Evolutionary conservation across 1,139 yeast genomes (phyloP), one percentile per base, ranked within the genome.

Genomic region (Blastobotrys petasosporus): DNA sequence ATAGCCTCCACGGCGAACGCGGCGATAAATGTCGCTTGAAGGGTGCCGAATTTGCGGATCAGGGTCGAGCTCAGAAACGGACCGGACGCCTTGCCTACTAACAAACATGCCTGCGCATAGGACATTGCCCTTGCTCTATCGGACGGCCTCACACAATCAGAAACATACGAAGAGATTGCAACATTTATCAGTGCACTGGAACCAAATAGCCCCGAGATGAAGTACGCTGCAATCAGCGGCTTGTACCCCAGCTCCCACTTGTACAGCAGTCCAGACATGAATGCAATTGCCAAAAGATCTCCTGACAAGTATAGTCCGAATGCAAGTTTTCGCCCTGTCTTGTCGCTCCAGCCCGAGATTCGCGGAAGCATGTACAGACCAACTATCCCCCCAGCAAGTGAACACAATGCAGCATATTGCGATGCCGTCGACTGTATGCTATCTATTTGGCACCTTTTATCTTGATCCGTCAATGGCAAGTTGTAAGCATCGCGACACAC

Each of bases 81-180:
- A 13, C 57, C 57, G 2, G 45, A 40, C 2, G 56, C 52, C 39
- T 54, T 54, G 12, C 57, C 57, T 8, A 53, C 38, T 16, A 54
- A 40, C 6, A 36, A 42, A 41, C 54, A 51, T 2, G 57, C 56
- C 32, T 47, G 49, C 31, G 53, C 44, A 32, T 48, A 51, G 16
- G 56, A 47, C 56, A 54, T 51, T 1, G 57, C 57, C 25, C 44
- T 47, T 12, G 56, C 45, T 9, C 57, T 48, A 17, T 47, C 45
- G 11, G 36, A 39, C 1, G 56, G 51, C 16, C 40, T 32, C 3
- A 53, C 53, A 23, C 51, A 50, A 36, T 54, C 57, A 7, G 51
- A 42, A 6, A 49, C 48, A 31, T 54, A 54, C 3, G 53, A 46
- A 3, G 57, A 48, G 37, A 52, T 52, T 50, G 54, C 35, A 4